Conservation (phyloP, 208 protist genomes). For the Tritrichomonas foetus region DNA sequence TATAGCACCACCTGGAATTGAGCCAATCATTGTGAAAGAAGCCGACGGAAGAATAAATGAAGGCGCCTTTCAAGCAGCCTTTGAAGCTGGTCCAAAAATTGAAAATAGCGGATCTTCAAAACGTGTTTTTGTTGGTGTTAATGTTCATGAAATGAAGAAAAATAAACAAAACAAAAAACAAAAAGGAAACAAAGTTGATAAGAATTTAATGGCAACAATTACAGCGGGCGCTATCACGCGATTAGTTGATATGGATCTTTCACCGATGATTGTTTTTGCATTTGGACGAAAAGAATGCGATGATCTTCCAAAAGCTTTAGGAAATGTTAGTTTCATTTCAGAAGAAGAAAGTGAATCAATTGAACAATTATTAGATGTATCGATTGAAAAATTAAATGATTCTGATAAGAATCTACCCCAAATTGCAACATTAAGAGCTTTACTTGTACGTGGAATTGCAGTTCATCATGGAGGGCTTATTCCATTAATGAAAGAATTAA, state of each 20-base stretch:
- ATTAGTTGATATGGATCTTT: neutral
- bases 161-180: neutral
- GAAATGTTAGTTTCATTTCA: neutral
- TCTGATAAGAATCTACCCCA: slow-evolving; percentile 13
- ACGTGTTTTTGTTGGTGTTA: neutral
- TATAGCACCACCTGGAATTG: neutral
- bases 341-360: slow-evolving; percentile 38
- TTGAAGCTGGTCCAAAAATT: neutral
- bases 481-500: slow-evolving; percentile 46
- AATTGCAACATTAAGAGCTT: slow-evolving; percentile 62
- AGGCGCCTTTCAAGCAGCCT: neutral
- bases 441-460: slow-evolving; percentile 92
- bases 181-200: neutral
- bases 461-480: slow-evolving; percentile 84
- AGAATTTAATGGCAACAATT: neutral
- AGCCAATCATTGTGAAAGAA: neutral
- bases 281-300: slow-evolving; percentile 33
- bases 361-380: neutral
- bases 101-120: neutral
- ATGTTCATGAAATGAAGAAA: neutral
- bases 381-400: slow-evolving; percentile 26
- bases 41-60: neutral
- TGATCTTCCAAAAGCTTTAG: neutral
- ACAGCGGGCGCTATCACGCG: too few relatives aligned
- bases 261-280: slow-evolving; percentile 22